A percentile compares a stretch with the other conserved stretches of the same genome.
Conservation (phyloP, 345 rosid genomes). For the Salix dunnii region DNA sequence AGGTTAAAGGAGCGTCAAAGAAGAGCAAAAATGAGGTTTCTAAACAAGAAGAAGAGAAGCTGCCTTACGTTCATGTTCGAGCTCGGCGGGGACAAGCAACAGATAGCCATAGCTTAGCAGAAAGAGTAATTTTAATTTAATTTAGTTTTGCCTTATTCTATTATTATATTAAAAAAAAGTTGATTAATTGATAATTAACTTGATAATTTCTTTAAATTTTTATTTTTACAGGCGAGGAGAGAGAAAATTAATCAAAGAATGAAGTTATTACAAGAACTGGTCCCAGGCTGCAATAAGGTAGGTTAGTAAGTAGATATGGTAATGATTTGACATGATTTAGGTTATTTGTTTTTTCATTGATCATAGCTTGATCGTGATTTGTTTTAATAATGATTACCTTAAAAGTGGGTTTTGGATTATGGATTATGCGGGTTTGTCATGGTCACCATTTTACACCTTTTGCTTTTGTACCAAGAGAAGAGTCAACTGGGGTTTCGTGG, state of each 20-base stretch:
- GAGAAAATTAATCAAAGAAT: constrained; percentile 75
- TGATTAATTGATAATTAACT: constrained; percentile 9
- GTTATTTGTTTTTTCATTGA: not conserved
- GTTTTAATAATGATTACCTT: not conserved
- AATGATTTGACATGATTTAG: not conserved
- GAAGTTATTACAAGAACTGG: constrained; percentile 79
- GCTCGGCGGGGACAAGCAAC: constrained; percentile 83
- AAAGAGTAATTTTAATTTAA: constrained; percentile 42
- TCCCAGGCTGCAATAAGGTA: constrained; percentile 89
- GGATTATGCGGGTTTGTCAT: constrained; percentile 40
- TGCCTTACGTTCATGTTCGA: constrained; percentile 73
- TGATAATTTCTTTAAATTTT: constrained; percentile 3
- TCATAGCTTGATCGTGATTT: not conserved
- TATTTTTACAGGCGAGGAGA: constrained; percentile 53
- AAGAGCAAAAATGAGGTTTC: constrained; percentile 47
- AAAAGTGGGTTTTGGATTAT: constrained; percentile 7
- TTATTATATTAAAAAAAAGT: constrained; percentile 5
- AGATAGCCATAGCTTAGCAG: constrained; percentile 79
- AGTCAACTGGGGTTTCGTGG: constrained; percentile 9
- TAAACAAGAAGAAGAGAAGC: constrained; percentile 44
- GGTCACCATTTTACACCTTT: constrained; percentile 40
- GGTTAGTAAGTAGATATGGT: constrained; percentile 45
- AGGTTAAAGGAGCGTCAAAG: constrained; percentile 46
- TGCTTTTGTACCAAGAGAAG: constrained; percentile 37
- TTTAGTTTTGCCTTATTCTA: not conserved